These are phyloP conservation scores for Candolleomyces aberdarensis DNA, from an alignment of 768 basidiomycete species.

Conservation along the genomic window DNA sequence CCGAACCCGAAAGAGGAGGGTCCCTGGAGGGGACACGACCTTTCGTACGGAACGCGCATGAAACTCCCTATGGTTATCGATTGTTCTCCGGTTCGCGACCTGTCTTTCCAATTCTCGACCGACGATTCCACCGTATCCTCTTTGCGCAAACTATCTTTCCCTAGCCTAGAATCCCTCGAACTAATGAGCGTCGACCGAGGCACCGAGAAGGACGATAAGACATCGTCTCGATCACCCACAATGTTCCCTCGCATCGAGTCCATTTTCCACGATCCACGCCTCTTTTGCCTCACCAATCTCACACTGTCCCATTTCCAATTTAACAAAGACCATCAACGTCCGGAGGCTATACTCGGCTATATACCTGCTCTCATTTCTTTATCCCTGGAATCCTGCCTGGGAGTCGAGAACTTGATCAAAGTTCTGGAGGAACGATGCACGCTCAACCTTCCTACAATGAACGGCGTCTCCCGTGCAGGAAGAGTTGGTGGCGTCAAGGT, in stretches of 20 bases:
- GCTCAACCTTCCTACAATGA: conserved; percentile 6
- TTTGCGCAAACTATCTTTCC: conserved; percentile 43
- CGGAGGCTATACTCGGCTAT: conserved; percentile 46
- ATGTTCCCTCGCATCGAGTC: conserved; percentile 46
- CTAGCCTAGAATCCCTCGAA: conserved; percentile 42
- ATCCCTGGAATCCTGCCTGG: conserved; percentile 44
- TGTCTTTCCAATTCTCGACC: conserved; percentile 39
- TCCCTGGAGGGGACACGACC: conserved; percentile 3
- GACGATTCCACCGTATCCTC: conserved; percentile 36
- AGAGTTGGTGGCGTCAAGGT: conserved; percentile 37
- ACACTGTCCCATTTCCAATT: conserved; percentile 47
- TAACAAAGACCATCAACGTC: conserved; percentile 30
- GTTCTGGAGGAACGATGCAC: conserved; percentile 33
- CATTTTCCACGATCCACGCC: conserved; percentile 55
- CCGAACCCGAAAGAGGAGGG: background rate
- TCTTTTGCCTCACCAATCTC: conserved; percentile 47
- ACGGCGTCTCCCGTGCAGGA: background rate
- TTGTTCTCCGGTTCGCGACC: conserved; percentile 35
- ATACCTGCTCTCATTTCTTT: conserved; percentile 47
- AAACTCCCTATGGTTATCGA: conserved; percentile 16
- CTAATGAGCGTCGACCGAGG: conserved; percentile 34
- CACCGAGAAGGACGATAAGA: conserved; percentile 14
- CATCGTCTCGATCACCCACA: background rate
- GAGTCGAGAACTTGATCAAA: conserved; percentile 37
- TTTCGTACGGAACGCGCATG: conserved; percentile 12